A percentile compares a stretch with the other conserved stretches of the same genome.
Evolutionary conservation across 1,284 basidiomycete genomes (phyloP).

Genomic region (Apiotrichum veenhuisii): DNA sequence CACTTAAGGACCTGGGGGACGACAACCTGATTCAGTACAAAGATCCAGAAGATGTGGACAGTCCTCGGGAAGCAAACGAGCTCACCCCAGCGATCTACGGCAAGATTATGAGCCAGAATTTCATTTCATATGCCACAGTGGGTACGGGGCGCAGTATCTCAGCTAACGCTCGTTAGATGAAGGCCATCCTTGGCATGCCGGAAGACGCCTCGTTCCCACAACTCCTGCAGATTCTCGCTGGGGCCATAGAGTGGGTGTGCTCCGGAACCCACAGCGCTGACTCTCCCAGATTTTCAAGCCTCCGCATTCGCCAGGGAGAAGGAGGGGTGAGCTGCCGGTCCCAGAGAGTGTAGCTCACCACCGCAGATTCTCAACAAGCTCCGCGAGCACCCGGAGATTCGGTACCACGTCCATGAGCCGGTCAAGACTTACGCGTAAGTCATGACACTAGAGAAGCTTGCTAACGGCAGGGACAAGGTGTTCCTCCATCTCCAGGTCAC

Average conservation of each 20-base stretch:
- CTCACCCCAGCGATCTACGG: slow-evolving; percentile 21
- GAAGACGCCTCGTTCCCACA: slow-evolving; percentile 20
- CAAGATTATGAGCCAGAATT: slow-evolving; percentile 35
- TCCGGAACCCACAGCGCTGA: too few relatives aligned
- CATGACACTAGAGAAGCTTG: neutral
- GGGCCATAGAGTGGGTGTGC: slow-evolving; percentile 27
- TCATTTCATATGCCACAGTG: slow-evolving; percentile 18
- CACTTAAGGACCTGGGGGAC: slow-evolving; percentile 59
- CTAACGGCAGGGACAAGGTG: slow-evolving; percentile 44
- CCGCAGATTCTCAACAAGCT: slow-evolving; percentile 35
- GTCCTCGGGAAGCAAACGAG: neutral
- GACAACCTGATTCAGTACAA: slow-evolving; percentile 57
- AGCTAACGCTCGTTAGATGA: slow-evolving; percentile 18
- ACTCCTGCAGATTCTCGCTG: slow-evolving; percentile 28
- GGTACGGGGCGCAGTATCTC: neutral
- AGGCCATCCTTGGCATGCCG: slow-evolving; percentile 23
- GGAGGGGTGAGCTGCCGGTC: slow-evolving; percentile 20
- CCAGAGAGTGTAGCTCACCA: slow-evolving; percentile 4
- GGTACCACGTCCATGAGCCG: slow-evolving; percentile 27
- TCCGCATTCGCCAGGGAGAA: slow-evolving; percentile 44
- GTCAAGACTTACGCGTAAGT: slow-evolving; percentile 33
- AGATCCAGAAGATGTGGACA: slow-evolving; percentile 32
- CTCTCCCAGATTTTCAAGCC: slow-evolving; percentile 30
- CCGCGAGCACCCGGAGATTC: slow-evolving; percentile 27
- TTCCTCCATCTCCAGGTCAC: slow-evolving; percentile 42